phyloP scores from a whole-genome alignment of 257 asterid species.

The Solanum stenotomum region DNA sequence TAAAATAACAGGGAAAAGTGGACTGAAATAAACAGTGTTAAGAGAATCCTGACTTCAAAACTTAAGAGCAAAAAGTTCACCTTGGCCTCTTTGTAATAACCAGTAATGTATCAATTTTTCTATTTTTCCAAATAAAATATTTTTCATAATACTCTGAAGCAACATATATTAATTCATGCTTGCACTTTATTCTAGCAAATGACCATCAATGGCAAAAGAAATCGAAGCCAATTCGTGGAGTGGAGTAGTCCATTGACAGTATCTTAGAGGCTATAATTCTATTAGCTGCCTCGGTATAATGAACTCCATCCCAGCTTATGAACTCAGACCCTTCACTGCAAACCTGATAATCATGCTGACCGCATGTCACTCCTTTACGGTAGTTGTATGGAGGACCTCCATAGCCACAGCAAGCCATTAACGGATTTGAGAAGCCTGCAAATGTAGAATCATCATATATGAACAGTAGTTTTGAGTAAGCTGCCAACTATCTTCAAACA shows the following conservation, averaged over 20 bases:
- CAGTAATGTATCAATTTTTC: background rate
- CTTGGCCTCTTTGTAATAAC: background rate
- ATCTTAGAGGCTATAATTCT: conserved; percentile 48
- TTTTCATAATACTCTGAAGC: background rate
- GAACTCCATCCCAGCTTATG: conserved; percentile 82
- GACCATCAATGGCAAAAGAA: conserved; percentile 53
- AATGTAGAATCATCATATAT: background rate
- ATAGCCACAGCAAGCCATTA: conserved; percentile 82
- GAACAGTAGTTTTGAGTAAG: background rate
- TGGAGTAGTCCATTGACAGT: conserved; percentile 52
- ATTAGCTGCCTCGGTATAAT: conserved; percentile 84
- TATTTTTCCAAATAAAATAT: background rate
- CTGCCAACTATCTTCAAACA: background rate
- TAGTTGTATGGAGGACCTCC: conserved; percentile 91
- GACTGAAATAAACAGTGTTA: background rate
- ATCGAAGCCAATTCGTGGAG: conserved; percentile 41
- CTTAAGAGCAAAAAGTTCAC: background rate
- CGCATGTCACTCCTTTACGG: conserved; percentile 38
- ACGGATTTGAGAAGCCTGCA: conserved; percentile 54
- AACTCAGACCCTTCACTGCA: conserved; percentile 35
- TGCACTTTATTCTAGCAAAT: background rate
- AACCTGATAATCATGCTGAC: conserved; percentile 48
- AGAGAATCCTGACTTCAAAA: background rate
- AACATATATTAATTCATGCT: background rate
- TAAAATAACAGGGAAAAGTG: background rate